A percentile compares a stretch with the other conserved stretches of the same genome.
Evolutionary conservation across 2,329 filamentous ascomycete genomes (phyloP).

Genomic region (Penicillium sp.): DNA sequence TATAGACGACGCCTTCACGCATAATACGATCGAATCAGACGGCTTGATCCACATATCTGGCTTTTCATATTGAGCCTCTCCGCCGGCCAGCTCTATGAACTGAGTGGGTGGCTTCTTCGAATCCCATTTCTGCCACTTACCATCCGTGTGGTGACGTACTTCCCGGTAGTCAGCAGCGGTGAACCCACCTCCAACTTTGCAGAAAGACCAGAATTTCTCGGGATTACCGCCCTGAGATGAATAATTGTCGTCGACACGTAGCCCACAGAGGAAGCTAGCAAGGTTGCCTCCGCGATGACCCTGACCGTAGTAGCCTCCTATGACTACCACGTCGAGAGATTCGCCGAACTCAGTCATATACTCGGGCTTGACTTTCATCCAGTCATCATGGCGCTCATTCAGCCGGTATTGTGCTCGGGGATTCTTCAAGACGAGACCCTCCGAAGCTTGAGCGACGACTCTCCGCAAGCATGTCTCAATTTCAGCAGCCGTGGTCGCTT

Average conservation of each 20-base stretch:
- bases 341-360: conserved; percentile 98
- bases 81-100: conserved; percentile 79
- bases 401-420: conserved; percentile 82
- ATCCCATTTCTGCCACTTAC: conserved; percentile 90
- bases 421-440: conserved; percentile 92
- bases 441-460: conserved; percentile 82
- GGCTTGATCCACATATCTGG: conserved; percentile 95
- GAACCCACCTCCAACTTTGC: conserved; percentile 96
- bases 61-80: conserved; percentile 70
- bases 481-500: conserved; percentile 65
- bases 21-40: conserved; percentile 80
- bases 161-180: conserved; percentile 79
- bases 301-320: conserved; percentile 91
- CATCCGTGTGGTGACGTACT: conserved; percentile 80
- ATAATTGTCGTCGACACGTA: conserved; percentile 71
- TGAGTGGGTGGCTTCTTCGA: conserved; percentile 70
- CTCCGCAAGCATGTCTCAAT: conserved; percentile 78
- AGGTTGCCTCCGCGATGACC: conserved; percentile 79
- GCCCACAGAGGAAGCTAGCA: conserved; percentile 86
- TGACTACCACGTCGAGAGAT: conserved; percentile 81
- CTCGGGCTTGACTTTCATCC: conserved; percentile 98
- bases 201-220: conserved; percentile 89
- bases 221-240: conserved; percentile 56
- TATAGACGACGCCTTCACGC: conserved; percentile 83
- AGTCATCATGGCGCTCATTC: conserved; percentile 89